phyloP scores from a whole-genome alignment of 2,329 filamentous ascomycete genomes.

The Arthrobotrys sphaeroides region DNA sequence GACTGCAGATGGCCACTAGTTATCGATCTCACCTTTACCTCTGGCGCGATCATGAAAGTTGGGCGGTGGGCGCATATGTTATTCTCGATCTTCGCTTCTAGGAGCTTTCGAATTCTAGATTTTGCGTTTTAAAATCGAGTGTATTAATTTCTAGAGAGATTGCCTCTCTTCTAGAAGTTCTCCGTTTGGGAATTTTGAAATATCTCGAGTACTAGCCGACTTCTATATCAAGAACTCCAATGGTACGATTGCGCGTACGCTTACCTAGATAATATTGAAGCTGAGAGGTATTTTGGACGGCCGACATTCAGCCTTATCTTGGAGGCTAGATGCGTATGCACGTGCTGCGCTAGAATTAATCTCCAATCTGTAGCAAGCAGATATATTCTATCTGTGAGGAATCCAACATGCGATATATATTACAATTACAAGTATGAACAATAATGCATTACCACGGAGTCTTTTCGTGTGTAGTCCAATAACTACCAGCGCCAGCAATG shows the following conservation, averaged over 20 bases:
- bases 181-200: conserved; percentile 18
- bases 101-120: conserved; percentile 31
- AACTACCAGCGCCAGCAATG: conserved; percentile 29
- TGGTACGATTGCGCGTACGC: conserved; percentile 13
- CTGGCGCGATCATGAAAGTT: conserved; percentile 43
- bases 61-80: conserved; percentile 2
- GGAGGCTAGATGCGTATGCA: no score
- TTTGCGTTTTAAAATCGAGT: conserved; percentile 19
- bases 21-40: conserved; percentile 37
- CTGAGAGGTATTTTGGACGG: conserved; percentile 25
- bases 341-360: no score
- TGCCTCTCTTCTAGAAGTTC: conserved; percentile 31
- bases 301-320: no score
- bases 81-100: conserved; percentile 29
- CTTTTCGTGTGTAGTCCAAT: conserved; percentile 32
- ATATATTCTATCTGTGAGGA: conserved; percentile 24
- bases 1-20: conserved; percentile 13
- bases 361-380: no score
- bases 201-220: conserved; percentile 25
- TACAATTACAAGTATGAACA: conserved; percentile 37
- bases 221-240: conserved; percentile 22
- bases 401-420: conserved; percentile 24
- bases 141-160: background rate
- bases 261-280: no score
- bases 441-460: conserved; percentile 25